Percentiles rank a stretch among this genome's conserved stretches.
Evolutionary conservation across 2,329 filamentous ascomycete genomes (phyloP).

Genomic region (Hymenoscyphus occultus): DNA sequence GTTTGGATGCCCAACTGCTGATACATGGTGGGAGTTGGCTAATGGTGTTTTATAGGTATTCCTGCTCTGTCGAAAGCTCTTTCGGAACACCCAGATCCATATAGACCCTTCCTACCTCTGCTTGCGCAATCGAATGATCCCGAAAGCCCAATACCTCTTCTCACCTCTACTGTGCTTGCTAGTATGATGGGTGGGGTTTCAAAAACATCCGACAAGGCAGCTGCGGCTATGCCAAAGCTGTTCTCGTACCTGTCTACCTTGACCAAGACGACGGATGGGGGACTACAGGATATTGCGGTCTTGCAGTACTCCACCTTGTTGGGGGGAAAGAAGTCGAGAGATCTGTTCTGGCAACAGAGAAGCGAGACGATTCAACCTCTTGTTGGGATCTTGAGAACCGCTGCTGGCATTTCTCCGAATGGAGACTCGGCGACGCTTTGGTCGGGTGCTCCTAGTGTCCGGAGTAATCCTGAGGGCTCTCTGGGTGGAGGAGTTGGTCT

Average conservation of each 20-base stretch:
- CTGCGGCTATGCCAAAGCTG: conserved; percentile 70
- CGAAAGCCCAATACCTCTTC: conserved; percentile 80
- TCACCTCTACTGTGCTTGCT: conserved; percentile 83
- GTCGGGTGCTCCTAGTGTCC: conserved; percentile 51
- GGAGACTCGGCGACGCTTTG: conserved; percentile 60
- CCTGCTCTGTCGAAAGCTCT: conserved; percentile 76
- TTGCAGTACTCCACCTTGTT: conserved; percentile 86
- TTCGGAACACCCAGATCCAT: conserved; percentile 71
- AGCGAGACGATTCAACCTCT: conserved; percentile 81
- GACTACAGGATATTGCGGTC: conserved; percentile 92
- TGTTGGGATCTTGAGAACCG: conserved; percentile 76
- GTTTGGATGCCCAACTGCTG: conserved; percentile 47
- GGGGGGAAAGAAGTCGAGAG: conserved; percentile 68
- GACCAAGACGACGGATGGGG: conserved; percentile 80
- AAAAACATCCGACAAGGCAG: conserved; percentile 59
- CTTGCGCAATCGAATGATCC: conserved; percentile 72
- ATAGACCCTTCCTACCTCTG: conserved; percentile 79
- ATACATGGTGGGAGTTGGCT: conserved; percentile 10
- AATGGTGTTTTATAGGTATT: conserved; percentile 56
- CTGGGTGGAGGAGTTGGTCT: conserved; percentile 82
- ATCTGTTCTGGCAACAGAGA: conserved; percentile 87
- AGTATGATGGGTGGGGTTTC: conserved; percentile 68
- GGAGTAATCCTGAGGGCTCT: conserved; percentile 57
- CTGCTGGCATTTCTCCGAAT: conserved; percentile 68
- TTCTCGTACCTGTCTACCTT: conserved; percentile 83